phyloP scores from a whole-genome alignment of 352 stramenopile genomes.

The Phytophthora multivora region DNA sequence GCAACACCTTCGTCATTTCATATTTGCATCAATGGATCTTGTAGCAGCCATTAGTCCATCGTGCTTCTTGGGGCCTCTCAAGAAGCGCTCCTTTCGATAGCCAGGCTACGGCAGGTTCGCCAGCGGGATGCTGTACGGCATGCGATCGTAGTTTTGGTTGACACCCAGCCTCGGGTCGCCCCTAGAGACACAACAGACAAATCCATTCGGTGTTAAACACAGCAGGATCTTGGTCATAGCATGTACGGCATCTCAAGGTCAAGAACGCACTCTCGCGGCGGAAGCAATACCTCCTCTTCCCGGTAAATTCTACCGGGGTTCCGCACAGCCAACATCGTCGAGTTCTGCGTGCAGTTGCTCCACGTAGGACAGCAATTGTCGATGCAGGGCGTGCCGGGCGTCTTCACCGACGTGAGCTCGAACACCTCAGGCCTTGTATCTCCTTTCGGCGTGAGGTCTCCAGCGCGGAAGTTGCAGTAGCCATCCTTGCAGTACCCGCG shows the following conservation, averaged over 20 bases:
- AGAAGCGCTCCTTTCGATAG: background rate
- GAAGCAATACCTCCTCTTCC: conserved; percentile 56
- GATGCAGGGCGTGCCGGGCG: conserved; percentile 61
- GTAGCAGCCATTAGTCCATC: background rate
- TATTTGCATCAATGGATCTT: too few species aligned
- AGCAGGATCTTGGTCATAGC: background rate
- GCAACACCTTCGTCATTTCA: too few species aligned
- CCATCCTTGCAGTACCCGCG: conserved; percentile 84
- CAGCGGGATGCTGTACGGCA: conserved; percentile 78
- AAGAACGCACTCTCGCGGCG: conserved; percentile 57
- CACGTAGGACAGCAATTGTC: conserved; percentile 61
- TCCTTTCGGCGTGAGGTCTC: conserved; percentile 58
- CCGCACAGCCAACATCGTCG: conserved; percentile 49
- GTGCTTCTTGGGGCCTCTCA: too few species aligned
- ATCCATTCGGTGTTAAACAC: conserved; percentile 7
- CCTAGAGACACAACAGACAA: conserved; percentile 26
- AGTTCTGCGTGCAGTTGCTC: conserved; percentile 51
- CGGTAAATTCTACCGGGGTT: conserved; percentile 52
- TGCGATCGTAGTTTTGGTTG: conserved; percentile 78
- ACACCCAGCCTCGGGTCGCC: conserved; percentile 71
- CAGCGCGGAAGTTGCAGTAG: conserved; percentile 68
- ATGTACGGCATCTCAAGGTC: background rate
- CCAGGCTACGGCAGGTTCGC: conserved; percentile 50
- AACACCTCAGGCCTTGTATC: conserved; percentile 71
- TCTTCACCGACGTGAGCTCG: conserved; percentile 52